Evolutionary conservation across 2,329 filamentous ascomycete species (phyloP).

Genomic region (Canariomyces notabilis): DNA sequence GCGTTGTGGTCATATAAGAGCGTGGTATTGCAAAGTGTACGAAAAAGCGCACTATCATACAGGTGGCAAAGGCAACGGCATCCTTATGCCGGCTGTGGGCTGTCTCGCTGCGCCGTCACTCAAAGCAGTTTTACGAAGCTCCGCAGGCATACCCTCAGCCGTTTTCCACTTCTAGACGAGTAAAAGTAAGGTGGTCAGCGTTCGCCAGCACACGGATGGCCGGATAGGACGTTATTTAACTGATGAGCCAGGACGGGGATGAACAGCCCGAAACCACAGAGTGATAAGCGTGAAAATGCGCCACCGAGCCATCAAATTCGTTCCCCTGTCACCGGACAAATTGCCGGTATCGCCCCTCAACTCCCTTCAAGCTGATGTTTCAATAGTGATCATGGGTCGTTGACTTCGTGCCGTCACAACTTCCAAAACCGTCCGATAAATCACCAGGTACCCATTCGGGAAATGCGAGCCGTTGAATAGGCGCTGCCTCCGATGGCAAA

Average conservation of each 20-base stretch:
- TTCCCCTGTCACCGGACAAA: neutral
- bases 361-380: conserved; percentile 5
- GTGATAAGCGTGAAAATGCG: neutral
- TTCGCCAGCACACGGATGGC: neutral
- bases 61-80: neutral
- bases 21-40: neutral
- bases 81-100: neutral
- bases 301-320: neutral
- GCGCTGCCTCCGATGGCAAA: conserved; percentile 13
- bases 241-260: neutral
- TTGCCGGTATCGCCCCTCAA: neutral
- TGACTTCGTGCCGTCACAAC: conserved; percentile 24
- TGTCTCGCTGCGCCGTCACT: neutral
- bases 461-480: conserved; percentile 1
- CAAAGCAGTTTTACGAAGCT: neutral
- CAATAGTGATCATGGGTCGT: conserved; percentile 25
- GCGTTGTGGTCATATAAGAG: neutral
- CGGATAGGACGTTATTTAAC: neutral
- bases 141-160: neutral
- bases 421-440: conserved; percentile 8
- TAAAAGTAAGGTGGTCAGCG: neutral
- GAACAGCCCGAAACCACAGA: neutral
- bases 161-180: neutral
- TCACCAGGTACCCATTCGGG: conserved; percentile 6
- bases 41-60: neutral